Evolutionary conservation across 495 filamentous ascomycete species (phyloP), one percentile per base, ranked within the genome.

Genomic region (Hyaloscypha variabilis): DNA sequence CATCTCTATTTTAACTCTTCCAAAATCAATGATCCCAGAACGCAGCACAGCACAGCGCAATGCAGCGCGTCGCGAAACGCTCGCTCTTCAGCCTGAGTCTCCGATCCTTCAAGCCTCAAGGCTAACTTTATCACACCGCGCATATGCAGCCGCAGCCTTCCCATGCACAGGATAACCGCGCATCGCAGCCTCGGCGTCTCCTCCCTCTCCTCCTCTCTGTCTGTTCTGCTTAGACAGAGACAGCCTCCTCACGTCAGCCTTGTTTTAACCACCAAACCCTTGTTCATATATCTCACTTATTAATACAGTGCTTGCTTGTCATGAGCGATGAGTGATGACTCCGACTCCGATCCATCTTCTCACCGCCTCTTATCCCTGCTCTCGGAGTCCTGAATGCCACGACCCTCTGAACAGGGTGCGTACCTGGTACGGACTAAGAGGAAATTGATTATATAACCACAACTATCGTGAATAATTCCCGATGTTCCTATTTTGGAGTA

Each of bases 11-110:
- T 17, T 4, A 17, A 11, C 39, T 46, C 39, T 17, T 46, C 39
- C 39, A 17, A 34, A 13, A 46, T 46, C 39, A 1, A 46, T 54
- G 8, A 25, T 54, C 25, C 51, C 1, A 54, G 10, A 51, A 54
- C 14, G 51, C 51, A 24, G 17, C 51, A 13, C 51, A 24, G 51
- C 51, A n/a, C n/a, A n/a, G n/a, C n/a, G n/a, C n/a, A n/a, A n/a
- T 28, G 24, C 19, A 46, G 57, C 57, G 57, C 57, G 31, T 59
- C 57, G 14, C 57, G 57, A 59, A 59, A 59, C 57, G 6, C 34
- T 8, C 39, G 39, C 4, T 17, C 8, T 46, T 14, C 17, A 46
- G 11, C 39, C 39, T 10, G 39, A 46, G 6, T 11, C 8, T 17
- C 39, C 10, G 13, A 46, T 46, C 39, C 39, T 19, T 46, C 39